Evolutionary conservation across 495 filamentous ascomycete genomes (phyloP).

Genomic region (Usnea hakonensis): DNA sequence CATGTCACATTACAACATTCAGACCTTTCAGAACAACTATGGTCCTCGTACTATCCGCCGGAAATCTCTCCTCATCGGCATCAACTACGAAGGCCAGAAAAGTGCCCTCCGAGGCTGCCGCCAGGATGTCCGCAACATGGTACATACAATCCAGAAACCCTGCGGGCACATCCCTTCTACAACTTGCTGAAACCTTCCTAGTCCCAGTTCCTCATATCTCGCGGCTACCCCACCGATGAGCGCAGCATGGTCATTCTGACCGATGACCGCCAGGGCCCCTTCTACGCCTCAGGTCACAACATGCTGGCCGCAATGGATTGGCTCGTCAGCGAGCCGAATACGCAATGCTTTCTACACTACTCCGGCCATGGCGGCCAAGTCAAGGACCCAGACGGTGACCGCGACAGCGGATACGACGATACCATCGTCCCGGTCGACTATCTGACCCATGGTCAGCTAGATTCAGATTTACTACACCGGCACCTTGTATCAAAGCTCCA

Average conservation of each 20-base stretch:
- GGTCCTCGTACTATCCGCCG: constrained; percentile 27
- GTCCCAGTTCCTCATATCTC: constrained; percentile 16
- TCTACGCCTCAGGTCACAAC: constrained; percentile 47
- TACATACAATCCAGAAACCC: constrained; percentile 38
- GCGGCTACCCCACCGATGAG: constrained; percentile 41
- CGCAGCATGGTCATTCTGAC: constrained; percentile 48
- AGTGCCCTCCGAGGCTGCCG: constrained; percentile 49
- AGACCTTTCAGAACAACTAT: constrained; percentile 3
- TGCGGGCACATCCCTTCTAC: constrained; percentile 22
- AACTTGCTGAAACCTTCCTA: not conserved
- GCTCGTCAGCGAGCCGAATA: constrained; percentile 42
- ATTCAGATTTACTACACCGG: constrained; percentile 44
- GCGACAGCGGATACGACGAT: constrained; percentile 43
- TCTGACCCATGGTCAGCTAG: constrained; percentile 41
- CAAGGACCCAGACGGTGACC: constrained; percentile 36
- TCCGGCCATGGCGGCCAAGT: constrained; percentile 51
- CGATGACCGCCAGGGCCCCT: constrained; percentile 42
- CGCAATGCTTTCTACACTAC: constrained; percentile 48
- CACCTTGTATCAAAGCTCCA: constrained; percentile 46
- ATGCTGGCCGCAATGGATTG: constrained; percentile 51
- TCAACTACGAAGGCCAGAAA: constrained; percentile 50
- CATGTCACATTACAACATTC: constrained; percentile 1
- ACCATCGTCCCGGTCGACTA: constrained; percentile 53
- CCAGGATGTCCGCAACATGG: constrained; percentile 48
- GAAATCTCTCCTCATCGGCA: constrained; percentile 53